Conservation (phyloP, 495 filamentous ascomycete species). For the Aspergillus ellipticus region DNA sequence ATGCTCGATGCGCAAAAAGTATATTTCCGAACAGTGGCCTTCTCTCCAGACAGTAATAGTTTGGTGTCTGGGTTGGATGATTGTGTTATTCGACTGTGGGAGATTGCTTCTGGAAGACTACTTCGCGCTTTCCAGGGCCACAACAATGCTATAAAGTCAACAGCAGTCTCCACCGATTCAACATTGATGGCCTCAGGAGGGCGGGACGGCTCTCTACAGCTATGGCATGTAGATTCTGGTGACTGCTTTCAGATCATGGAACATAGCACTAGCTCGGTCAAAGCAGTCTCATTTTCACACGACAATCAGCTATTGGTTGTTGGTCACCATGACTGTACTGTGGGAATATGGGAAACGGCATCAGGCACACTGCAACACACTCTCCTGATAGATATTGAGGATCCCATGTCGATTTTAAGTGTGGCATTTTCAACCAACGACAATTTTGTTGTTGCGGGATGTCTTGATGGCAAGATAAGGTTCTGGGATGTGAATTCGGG, state of each 20-base stretch:
- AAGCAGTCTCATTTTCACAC: background rate
- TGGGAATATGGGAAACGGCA: background rate
- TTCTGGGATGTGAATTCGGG: background rate
- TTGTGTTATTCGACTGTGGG: background rate
- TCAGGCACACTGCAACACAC: background rate
- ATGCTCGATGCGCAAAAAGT: background rate
- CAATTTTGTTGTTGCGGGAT: background rate
- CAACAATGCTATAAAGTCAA: background rate
- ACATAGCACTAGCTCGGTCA: background rate
- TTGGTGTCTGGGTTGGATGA: background rate
- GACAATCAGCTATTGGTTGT: background rate
- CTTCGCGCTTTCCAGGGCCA: background rate
- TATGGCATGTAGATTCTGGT: background rate
- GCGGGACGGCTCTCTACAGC: background rate
- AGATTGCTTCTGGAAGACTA: background rate
- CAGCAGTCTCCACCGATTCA: background rate
- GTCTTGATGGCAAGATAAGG: background rate
- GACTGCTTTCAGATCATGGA: background rate
- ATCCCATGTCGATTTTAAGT: too few relatives aligned
- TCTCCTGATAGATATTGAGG: background rate
- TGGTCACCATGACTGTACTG: background rate
- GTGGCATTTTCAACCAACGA: background rate
- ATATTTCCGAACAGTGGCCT: background rate
- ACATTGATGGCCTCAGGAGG: background rate
- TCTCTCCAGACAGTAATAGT: background rate